Conservation (phyloP, 352 stramenopile species). For the Pythium sp. region DNA sequence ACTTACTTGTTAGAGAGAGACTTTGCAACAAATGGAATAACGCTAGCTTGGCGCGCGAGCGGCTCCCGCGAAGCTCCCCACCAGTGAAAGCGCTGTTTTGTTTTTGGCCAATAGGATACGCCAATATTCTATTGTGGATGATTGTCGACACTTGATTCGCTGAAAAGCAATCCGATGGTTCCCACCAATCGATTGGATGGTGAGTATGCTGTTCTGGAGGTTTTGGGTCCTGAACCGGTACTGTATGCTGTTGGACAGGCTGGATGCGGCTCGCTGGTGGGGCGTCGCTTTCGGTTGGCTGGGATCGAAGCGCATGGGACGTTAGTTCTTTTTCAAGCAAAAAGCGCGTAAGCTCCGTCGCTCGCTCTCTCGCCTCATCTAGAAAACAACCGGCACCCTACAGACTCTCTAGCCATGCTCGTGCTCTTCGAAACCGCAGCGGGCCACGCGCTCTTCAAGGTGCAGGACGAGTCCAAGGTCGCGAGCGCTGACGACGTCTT, state of each 20-base stretch:
- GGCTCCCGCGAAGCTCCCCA: conserved; percentile 20
- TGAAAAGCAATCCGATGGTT: conserved; percentile 21
- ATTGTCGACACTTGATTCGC: conserved; percentile 11
- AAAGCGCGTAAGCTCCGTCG: conserved; percentile 11
- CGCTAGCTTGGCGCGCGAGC: background rate
- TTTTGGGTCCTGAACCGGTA: background rate
- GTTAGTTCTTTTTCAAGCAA: conserved; percentile 21
- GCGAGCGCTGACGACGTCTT: conserved; percentile 88
- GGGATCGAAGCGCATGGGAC: conserved; percentile 11
- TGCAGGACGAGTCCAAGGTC: conserved; percentile 94
- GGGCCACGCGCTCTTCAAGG: conserved; percentile 99
- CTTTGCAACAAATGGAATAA: conserved; percentile 82
- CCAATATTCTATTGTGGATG: too few relatives aligned
- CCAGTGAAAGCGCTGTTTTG: conserved; percentile 36
- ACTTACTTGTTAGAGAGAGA: conserved; percentile 87
- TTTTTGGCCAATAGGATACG: conserved; percentile 20
- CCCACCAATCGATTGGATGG: conserved; percentile 31
- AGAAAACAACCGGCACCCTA: background rate
- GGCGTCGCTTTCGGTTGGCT: conserved; percentile 16
- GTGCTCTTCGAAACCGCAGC: conserved; percentile 99
- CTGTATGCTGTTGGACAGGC: background rate
- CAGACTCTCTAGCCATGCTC: conserved; percentile 82
- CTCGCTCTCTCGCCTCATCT: background rate
- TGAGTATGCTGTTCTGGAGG: conserved; percentile 18
- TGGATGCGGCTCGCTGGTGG: conserved; percentile 1